Percentiles rank a stretch among this genome's conserved stretches.
These are phyloP conservation scores for Colletotrichum sp. DNA, from an alignment of 2,329 filamentous ascomycete genomes.

Conservation along the genomic window DNA sequence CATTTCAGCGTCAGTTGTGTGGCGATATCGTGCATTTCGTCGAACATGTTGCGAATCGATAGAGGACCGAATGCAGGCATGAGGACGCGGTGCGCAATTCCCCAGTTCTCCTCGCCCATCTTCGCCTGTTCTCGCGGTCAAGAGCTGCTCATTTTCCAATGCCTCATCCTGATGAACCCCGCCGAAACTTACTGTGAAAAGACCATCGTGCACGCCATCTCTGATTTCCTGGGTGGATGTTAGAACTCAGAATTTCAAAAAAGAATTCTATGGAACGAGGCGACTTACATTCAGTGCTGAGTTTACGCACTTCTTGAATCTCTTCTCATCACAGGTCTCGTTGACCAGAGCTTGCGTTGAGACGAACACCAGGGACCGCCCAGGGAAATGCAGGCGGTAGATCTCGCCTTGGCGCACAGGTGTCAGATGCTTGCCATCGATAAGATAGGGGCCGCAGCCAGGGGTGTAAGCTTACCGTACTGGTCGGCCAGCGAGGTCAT, in stretches of 20 bases:
- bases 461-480: slow-evolving; percentile 57
- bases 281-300: slow-evolving; percentile 41
- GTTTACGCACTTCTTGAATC: slow-evolving; percentile 64
- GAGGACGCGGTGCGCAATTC: slow-evolving; percentile 67
- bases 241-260: not conserved
- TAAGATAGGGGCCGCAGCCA: not conserved
- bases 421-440: not conserved
- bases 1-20: slow-evolving; percentile 60
- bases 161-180: not conserved
- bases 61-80: slow-evolving; percentile 75
- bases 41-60: slow-evolving; percentile 65
- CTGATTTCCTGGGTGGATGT: slow-evolving; percentile 51
- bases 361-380: slow-evolving; percentile 53
- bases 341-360: slow-evolving; percentile 62
- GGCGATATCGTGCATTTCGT: slow-evolving; percentile 57
- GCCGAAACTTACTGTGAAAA: slow-evolving; percentile 23
- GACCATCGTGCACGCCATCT: slow-evolving; percentile 54
- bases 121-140: slow-evolving; percentile 3
- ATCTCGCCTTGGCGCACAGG: slow-evolving; percentile 54
- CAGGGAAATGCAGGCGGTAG: slow-evolving; percentile 60
- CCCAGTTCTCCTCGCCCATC: slow-evolving; percentile 23
- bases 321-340: slow-evolving; percentile 69
- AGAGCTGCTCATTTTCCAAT: not conserved
- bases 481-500: slow-evolving; percentile 64
- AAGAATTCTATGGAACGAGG: not conserved